Evolutionary conservation across 2,329 filamentous ascomycete species (phyloP).

Genomic region (Lithohypha guttulata): DNA sequence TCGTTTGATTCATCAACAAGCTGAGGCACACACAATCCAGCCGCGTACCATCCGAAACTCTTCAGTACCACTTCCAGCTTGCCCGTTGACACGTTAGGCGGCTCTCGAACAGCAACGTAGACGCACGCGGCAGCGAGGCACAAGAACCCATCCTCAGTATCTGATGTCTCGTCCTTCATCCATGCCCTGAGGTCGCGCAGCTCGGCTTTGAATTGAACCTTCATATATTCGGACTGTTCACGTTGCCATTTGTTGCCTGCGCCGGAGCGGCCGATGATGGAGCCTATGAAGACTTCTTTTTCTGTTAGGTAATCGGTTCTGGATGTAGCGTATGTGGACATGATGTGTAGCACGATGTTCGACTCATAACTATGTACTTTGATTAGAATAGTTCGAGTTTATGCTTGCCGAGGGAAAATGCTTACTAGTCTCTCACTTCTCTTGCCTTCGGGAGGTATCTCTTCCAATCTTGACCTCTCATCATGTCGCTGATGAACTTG

Average conservation of each 20-base stretch:
- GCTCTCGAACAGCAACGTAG: background rate
- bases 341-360: constrained; percentile 38
- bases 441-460: constrained; percentile 15
- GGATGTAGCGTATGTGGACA: constrained; percentile 36
- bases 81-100: background rate
- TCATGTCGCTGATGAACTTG: constrained; percentile 17
- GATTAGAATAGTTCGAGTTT: background rate
- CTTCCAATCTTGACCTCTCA: constrained; percentile 11
- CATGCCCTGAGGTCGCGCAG: constrained; percentile 18
- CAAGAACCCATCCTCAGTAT: constrained; percentile 6
- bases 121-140: constrained; percentile 4
- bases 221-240: constrained; percentile 34
- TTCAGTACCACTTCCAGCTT: constrained; percentile 2
- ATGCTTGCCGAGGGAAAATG: too few species aligned
- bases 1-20: too few species aligned
- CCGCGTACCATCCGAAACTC: constrained; percentile 14
- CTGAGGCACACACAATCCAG: constrained; percentile 13
- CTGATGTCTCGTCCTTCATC: constrained; percentile 7
- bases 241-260: constrained; percentile 29
- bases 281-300: constrained; percentile 47
- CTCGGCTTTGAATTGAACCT: constrained; percentile 34
- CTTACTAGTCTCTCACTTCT: constrained; percentile 14
- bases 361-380: constrained; percentile 40
- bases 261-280: constrained; percentile 43
- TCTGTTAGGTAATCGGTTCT: constrained; percentile 36